phyloP scores from a whole-genome alignment of 2,329 filamentous ascomycete species.

The Claviceps paspali region DNA sequence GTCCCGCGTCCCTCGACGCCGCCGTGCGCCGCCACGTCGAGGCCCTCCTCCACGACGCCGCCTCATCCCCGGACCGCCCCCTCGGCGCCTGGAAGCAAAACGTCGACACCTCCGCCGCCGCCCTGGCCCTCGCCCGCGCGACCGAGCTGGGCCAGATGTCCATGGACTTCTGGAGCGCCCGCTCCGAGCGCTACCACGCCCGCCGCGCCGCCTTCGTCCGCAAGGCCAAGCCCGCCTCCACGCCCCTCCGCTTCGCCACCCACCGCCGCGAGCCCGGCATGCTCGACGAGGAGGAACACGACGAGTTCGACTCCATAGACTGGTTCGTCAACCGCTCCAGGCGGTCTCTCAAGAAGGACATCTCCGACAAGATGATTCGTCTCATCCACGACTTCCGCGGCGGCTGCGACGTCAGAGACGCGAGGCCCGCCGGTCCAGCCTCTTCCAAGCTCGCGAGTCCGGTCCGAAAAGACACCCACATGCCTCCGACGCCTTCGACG shows the following conservation, averaged over 20 bases:
- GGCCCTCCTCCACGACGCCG: constrained; percentile 8
- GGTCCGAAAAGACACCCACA: neutral
- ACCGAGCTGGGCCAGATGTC: constrained; percentile 25
- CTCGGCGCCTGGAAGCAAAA: constrained; percentile 18
- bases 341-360: neutral
- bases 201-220: constrained; percentile 24
- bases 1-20: constrained; percentile 17
- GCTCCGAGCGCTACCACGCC: constrained; percentile 21
- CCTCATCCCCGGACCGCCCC: neutral
- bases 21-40: constrained; percentile 20
- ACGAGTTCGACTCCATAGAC: constrained; percentile 17
- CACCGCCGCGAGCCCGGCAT: constrained; percentile 16
- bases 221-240: constrained; percentile 20
- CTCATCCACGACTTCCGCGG: constrained; percentile 4
- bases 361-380: constrained; percentile 4
- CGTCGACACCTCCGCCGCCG: constrained; percentile 16
- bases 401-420: neutral
- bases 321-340: constrained; percentile 7
- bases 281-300: constrained; percentile 21
- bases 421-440: too few relatives aligned
- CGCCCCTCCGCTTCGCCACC: constrained; percentile 23
- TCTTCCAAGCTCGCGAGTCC: too few relatives aligned
- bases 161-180: constrained; percentile 25
- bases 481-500: neutral
- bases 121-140: constrained; percentile 18